A percentile compares a stretch with the other conserved stretches of the same genome.
Conservation (phyloP, 2,329 filamentous ascomycete genomes). For the Lachnellula occidentalis region DNA sequence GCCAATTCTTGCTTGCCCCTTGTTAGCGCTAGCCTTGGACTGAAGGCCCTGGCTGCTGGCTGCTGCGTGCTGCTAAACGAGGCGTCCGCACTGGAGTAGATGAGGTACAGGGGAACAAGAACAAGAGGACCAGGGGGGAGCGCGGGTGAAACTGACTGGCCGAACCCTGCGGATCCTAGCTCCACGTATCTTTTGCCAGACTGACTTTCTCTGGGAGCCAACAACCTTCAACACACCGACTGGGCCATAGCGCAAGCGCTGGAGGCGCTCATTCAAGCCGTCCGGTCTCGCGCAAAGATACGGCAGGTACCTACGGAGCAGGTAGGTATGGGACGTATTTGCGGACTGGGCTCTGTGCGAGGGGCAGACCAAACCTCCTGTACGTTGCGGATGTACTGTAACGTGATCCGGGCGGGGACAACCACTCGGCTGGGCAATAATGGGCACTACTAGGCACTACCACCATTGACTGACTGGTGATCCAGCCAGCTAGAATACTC, state of each 20-base stretch:
- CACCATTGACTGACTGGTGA: too few species aligned
- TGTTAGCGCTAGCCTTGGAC: constrained; percentile 6
- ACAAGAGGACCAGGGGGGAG: background rate
- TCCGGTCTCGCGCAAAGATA: background rate
- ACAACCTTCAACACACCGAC: background rate
- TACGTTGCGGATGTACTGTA: background rate
- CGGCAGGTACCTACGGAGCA: background rate
- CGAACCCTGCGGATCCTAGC: background rate
- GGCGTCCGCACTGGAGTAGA: constrained; percentile 4
- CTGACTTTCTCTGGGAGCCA: background rate
- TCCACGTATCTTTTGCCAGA: background rate
- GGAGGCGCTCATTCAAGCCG: background rate
- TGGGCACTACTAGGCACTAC: too few species aligned
- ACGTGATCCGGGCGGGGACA: background rate
- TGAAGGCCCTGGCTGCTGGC: background rate
- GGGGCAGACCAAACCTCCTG: background rate
- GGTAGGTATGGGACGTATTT: background rate
- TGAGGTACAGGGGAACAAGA: background rate
- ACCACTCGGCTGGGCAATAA: too few species aligned
- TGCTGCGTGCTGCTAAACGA: constrained; percentile 5
- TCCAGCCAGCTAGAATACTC: too few species aligned
- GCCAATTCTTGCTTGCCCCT: constrained; percentile 14
- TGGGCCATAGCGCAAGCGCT: background rate
- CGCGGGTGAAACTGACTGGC: background rate
- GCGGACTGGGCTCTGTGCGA: background rate